These are phyloP conservation scores for Neurospora cerealis DNA, from an alignment of 495 filamentous ascomycete species.

Conservation along the genomic window DNA sequence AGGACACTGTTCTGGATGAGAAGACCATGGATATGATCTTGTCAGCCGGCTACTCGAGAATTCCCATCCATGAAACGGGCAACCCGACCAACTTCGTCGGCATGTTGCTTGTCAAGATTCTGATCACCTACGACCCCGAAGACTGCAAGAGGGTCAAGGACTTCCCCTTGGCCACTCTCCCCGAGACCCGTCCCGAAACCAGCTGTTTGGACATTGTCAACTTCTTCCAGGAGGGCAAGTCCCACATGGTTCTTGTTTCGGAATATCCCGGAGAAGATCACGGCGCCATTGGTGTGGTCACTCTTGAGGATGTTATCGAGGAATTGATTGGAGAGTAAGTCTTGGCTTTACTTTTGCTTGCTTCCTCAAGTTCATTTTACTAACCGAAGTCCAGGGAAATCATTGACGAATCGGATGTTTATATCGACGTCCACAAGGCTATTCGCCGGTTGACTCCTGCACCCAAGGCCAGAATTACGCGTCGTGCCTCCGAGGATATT, in stretches of 20 bases:
- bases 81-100: conserved; percentile 83
- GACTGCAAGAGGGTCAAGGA: conserved; percentile 75
- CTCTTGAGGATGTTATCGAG: conserved; percentile 95
- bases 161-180: conserved; percentile 85
- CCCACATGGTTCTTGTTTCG: conserved; percentile 95
- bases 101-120: conserved; percentile 95
- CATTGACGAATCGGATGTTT: conserved; percentile 82
- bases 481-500: conserved; percentile 15
- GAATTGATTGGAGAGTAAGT: conserved; percentile 94
- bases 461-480: conserved; percentile 24
- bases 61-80: conserved; percentile 82
- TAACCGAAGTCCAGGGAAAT: conserved; percentile 47
- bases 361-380: conserved; percentile 9
- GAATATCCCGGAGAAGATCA: conserved; percentile 79
- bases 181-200: conserved; percentile 88
- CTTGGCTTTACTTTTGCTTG: neutral
- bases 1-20: conserved; percentile 85
- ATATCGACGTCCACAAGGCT: conserved; percentile 92
- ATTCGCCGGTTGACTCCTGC: conserved; percentile 55
- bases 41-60: conserved; percentile 86
- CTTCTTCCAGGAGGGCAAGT: conserved; percentile 98
- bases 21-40: conserved; percentile 86
- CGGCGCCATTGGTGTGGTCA: conserved; percentile 87
- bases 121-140: conserved; percentile 97
- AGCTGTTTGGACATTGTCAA: conserved; percentile 97